Percentiles rank a stretch among this genome's conserved stretches.
Conservation (phyloP, 169 alveolate species). For the Plasmodium fragile region DNA sequence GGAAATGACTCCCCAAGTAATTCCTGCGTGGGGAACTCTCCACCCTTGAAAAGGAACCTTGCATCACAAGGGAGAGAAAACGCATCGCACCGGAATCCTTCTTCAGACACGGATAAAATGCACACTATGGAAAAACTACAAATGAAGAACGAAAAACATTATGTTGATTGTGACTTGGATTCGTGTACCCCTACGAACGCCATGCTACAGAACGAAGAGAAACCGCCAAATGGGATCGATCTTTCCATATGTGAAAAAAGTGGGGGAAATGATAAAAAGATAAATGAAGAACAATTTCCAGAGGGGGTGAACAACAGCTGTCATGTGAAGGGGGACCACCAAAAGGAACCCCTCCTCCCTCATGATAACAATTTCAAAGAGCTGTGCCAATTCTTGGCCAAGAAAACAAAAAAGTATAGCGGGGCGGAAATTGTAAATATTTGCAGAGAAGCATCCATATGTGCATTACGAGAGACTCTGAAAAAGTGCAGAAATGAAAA, state of each 20-base stretch:
- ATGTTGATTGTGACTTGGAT: conserved; percentile 8
- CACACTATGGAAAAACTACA: not conserved
- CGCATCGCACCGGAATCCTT: not conserved
- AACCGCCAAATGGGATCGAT: not conserved
- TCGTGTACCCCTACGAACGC: not conserved
- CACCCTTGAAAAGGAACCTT: not conserved
- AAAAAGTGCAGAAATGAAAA: conserved; percentile 26
- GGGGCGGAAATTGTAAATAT: conserved; percentile 94
- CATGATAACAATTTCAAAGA: conserved; percentile 89
- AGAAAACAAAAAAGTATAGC: conserved; percentile 95
- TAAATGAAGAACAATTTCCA: not conserved
- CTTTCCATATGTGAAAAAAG: not conserved
- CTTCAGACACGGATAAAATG: not conserved
- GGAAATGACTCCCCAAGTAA: not conserved
- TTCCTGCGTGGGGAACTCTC: not conserved
- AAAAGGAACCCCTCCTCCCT: conserved; percentile 78
- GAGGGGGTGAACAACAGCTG: not conserved
- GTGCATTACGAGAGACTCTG: conserved; percentile 78
- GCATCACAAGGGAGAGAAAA: not conserved
- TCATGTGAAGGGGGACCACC: not conserved
- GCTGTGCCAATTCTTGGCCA: conserved; percentile 85
- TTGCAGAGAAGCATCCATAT: conserved; percentile 94
- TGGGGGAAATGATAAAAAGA: not conserved
- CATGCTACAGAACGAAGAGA: not conserved
- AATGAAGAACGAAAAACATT: conserved; percentile 7